Conservation (phyloP, 23 red algal species). For the Pyropia haitanensis region DNA sequence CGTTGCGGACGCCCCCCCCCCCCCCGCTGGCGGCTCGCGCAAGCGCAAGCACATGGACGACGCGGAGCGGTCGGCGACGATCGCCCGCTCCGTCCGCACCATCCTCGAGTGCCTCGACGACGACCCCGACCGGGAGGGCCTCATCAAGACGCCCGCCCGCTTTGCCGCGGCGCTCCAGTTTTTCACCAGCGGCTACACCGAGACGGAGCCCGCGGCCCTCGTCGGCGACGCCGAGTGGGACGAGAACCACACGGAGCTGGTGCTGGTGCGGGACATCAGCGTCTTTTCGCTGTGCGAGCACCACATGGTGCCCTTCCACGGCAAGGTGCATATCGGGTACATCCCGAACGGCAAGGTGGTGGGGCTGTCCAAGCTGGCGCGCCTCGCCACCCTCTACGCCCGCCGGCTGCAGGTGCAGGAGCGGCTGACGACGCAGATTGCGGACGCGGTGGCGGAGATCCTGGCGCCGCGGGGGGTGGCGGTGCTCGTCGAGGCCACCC, state of each 20-base stretch:
- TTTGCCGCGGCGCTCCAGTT: conserved; percentile 20
- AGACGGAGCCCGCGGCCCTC: conserved; percentile 5
- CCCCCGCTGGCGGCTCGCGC: too few relatives aligned
- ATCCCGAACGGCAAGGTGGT: conserved; percentile 51
- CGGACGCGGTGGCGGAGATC: conserved; percentile 29
- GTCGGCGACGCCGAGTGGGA: conserved; percentile 31
- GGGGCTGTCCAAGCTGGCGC: conserved; percentile 54
- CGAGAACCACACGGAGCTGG: conserved; percentile 37
- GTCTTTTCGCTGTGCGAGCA: conserved; percentile 68
- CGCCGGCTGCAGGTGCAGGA: conserved; percentile 62
- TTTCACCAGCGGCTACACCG: conserved; percentile 48
- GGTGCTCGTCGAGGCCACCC: conserved; percentile 44
- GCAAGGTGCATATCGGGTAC: conserved; percentile 45
- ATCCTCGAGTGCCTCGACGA: conserved; percentile 35
- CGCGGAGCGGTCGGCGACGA: neutral
- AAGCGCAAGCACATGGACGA: neutral
- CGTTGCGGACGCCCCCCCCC: too few relatives aligned
- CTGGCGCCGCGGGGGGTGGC: conserved; percentile 30
- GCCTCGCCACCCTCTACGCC: conserved; percentile 40
- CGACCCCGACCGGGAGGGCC: conserved; percentile 22
- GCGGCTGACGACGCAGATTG: conserved; percentile 55
- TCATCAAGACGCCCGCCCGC: conserved; percentile 46
- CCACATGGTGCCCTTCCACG: conserved; percentile 60
- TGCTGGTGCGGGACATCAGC: conserved; percentile 34
- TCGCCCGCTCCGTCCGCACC: conserved; percentile 20